These are phyloP conservation scores for Trametes coccinea DNA, from an alignment of 768 basidiomycete species.

Conservation along the genomic window DNA sequence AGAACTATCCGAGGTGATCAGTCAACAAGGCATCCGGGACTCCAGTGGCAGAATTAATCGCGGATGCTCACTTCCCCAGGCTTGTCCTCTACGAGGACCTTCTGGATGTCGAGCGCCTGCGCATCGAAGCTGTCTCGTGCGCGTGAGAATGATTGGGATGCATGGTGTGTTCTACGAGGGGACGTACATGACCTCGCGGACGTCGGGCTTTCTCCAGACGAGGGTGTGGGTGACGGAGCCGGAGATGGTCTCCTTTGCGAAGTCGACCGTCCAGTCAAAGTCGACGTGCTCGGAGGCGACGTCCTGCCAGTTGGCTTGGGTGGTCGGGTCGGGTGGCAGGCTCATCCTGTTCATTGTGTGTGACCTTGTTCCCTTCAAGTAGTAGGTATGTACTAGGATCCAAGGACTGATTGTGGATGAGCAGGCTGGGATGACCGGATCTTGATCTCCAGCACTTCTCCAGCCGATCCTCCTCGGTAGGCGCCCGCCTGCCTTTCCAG, in stretches of 20 bases:
- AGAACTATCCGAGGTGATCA: conserved; percentile 40
- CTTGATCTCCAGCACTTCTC: too few relatives aligned
- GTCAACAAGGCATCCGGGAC: not conserved
- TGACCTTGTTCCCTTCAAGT: not conserved
- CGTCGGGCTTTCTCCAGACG: conserved; percentile 49
- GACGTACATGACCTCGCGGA: conserved; percentile 61
- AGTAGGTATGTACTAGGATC: too few relatives aligned
- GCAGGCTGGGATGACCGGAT: conserved; percentile 10
- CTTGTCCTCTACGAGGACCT: conserved; percentile 53
- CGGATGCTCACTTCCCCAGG: conserved; percentile 27
- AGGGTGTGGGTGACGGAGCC: conserved; percentile 71
- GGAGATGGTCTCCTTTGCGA: conserved; percentile 53
- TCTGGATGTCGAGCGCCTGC: conserved; percentile 59
- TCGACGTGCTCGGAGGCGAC: conserved; percentile 66
- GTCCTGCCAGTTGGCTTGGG: conserved; percentile 77
- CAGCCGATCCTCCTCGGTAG: not conserved
- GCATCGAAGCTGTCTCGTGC: conserved; percentile 65
- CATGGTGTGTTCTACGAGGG: not conserved
- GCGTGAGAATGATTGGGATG: not conserved
- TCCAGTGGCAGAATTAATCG: not conserved
- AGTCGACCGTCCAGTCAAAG: conserved; percentile 82
- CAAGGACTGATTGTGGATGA: not conserved
- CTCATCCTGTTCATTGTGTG: not conserved
- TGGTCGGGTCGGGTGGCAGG: conserved; percentile 55
- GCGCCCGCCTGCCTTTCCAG: not conserved